phyloP scores from a whole-genome alignment of 768 basidiomycete genomes.

The Lentinula guzmanii region DNA sequence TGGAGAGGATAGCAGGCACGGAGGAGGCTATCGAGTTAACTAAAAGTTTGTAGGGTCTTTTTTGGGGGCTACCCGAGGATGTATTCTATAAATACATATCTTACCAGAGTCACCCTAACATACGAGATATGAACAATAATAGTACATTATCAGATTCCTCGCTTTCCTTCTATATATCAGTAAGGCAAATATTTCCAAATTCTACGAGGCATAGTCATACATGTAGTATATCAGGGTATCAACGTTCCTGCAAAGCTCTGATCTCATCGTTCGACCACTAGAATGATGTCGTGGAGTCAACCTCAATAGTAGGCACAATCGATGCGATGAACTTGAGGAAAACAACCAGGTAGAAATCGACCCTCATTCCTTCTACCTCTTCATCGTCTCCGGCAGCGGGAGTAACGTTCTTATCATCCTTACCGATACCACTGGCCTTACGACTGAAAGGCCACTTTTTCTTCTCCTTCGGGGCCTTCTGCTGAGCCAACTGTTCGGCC shows the following conservation, averaged over 20 bases:
- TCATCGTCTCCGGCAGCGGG: constrained; percentile 46
- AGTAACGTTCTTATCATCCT: constrained; percentile 39
- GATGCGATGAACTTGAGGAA: constrained; percentile 99
- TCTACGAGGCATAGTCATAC: neutral
- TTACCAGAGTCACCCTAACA: neutral
- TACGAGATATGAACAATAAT: neutral
- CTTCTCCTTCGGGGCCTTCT: constrained; percentile 47
- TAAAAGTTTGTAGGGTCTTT: constrained; percentile 17
- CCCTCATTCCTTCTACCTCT: constrained; percentile 84
- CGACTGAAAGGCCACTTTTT: constrained; percentile 85
- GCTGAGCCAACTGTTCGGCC: constrained; percentile 72
- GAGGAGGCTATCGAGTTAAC: constrained; percentile 37
- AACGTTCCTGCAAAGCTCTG: neutral
- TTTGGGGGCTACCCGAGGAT: neutral
- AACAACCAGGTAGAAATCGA: constrained; percentile 96
- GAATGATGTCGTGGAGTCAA: constrained; percentile 84
- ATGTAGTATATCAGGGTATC: constrained; percentile 14
- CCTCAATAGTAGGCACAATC: constrained; percentile 98
- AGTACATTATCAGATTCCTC: neutral
- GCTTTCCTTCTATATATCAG: neutral
- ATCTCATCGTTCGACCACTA: constrained; percentile 15
- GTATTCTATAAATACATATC: neutral
- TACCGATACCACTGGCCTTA: constrained; percentile 57
- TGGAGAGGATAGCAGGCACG: constrained; percentile 80
- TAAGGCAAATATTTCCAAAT: neutral